Evolutionary conservation across 2,329 filamentous ascomycete genomes (phyloP).

Genomic region (Dactylella cylindrospora): DNA sequence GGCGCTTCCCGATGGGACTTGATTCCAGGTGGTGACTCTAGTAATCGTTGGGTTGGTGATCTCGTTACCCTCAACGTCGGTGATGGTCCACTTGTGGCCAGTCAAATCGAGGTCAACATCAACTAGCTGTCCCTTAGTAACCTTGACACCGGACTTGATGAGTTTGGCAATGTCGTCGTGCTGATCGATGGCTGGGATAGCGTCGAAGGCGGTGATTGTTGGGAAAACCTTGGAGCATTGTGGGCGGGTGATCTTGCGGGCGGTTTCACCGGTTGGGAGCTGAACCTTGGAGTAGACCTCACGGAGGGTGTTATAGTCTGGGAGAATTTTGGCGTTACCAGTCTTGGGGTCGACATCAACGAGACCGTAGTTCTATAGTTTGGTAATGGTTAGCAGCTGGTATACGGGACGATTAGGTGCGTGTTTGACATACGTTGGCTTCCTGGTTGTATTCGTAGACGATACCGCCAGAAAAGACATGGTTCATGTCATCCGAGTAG

Average conservation of each 20-base stretch:
- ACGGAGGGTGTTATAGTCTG: conserved; percentile 53
- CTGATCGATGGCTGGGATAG: conserved; percentile 13
- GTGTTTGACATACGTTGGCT: conserved; percentile 55
- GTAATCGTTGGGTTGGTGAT: conserved; percentile 28
- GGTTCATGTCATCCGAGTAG: conserved; percentile 70
- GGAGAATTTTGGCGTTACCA: conserved; percentile 51
- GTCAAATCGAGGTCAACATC: conserved; percentile 31
- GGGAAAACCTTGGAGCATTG: conserved; percentile 32
- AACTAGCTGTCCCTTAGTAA: conserved; percentile 28
- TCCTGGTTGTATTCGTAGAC: conserved; percentile 82
- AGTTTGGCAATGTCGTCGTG: conserved; percentile 17
- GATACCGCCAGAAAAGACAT: conserved; percentile 71
- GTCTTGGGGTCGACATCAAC: conserved; percentile 54
- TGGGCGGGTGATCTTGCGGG: conserved; percentile 44
- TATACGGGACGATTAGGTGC: background rate
- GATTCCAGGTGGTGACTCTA: conserved; percentile 38
- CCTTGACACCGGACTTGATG: conserved; percentile 37
- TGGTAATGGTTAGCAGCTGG: conserved; percentile 53
- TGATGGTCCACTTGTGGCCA: conserved; percentile 40
- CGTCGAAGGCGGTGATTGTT: conserved; percentile 25
- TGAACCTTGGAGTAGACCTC: conserved; percentile 45
- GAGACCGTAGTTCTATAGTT: conserved; percentile 55
- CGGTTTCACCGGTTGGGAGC: conserved; percentile 42
- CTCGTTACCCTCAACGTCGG: conserved; percentile 26
- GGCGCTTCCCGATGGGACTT: conserved; percentile 14